Evolutionary conservation across 768 basidiomycete genomes (phyloP).

Genomic region (Pleurotus ostreatus): DNA sequence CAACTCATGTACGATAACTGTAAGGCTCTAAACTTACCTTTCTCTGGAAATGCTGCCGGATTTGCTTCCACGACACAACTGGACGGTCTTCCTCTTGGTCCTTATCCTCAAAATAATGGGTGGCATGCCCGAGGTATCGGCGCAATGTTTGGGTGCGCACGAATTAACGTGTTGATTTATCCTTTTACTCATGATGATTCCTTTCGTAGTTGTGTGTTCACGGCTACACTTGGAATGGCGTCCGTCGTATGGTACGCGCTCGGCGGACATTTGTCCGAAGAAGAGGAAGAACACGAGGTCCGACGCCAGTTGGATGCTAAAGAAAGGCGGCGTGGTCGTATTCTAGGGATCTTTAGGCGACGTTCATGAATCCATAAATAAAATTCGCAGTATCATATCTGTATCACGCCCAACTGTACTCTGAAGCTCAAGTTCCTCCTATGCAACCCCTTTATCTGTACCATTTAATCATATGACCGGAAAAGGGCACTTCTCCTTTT

Average conservation of each 20-base stretch:
- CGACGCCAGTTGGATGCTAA: conserved; percentile 54
- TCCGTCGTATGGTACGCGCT: conserved; percentile 84
- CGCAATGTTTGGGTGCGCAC: conserved; percentile 66
- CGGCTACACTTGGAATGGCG: conserved; percentile 79
- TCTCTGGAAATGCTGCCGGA: conserved; percentile 87
- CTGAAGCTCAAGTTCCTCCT: no score
- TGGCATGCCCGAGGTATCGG: conserved; percentile 73
- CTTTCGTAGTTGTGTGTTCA: conserved; percentile 62
- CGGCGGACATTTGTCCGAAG: conserved; percentile 70
- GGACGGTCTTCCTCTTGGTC: conserved; percentile 58
- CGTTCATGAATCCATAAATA: conserved; percentile 8
- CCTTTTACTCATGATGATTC: conserved; percentile 13
- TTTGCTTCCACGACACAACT: conserved; percentile 67
- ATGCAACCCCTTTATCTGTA: no score
- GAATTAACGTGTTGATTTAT: neutral
- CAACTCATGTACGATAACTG: conserved; percentile 71
- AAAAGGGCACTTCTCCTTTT: no score
- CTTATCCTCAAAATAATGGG: conserved; percentile 68
- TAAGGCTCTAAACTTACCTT: conserved; percentile 47
- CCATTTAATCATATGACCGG: no score
- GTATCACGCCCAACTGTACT: no score
- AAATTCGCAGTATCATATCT: neutral
- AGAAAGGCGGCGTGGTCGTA: conserved; percentile 28
- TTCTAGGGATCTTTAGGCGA: neutral
- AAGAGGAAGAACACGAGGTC: conserved; percentile 76